Base-by-base conservation (phyloP, 2,329 filamentous ascomycete genomes). In the Ophiocordyceps camponoti-saundersi region DNA sequence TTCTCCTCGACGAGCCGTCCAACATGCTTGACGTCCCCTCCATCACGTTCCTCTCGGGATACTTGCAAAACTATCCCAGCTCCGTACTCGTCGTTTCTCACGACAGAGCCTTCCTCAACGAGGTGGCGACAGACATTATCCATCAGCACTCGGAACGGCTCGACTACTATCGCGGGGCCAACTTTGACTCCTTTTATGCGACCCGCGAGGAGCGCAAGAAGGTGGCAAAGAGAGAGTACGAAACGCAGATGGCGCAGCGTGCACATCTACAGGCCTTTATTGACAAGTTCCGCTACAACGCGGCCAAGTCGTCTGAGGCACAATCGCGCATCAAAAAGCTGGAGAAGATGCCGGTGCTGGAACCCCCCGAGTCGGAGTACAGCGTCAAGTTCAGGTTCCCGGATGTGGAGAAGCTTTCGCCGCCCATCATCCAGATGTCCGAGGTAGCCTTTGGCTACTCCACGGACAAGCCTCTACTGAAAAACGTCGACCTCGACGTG, bases 11-110 rank as follows among this genome's bases (percentile, higher is more conserved):
- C 71, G 92, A 98, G 79, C 92, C 92, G 68, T 96, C 90, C 48
- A 96, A 96, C 80, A 96, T 96, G 90, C 88, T 98, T 86, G 92
- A 96, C 67, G 92, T 98, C 48, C 92, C 92, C n/a, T 96, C 92
- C 22, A 96, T 98, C 60, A 93, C 92, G 48, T 98, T 96, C 77
- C 76, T 98, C 62, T 85, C 90, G 44, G 90, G 89, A 59, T 98
- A 98, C 61, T 82, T 98, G 10, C 89, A 95, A 64, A 73, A 72
- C 44, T 98, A 98, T 61, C 90, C 90, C 39, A 95, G 87, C 65
- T 96, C 92, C 2, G 80, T 98, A 26, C 73, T 98, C 15, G 90
- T 98, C 47, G 92, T 98, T 53, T 95, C 87, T 64, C 92, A 98
- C 84, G 92, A 98, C 77, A 80, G 92, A 74, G 89, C 92, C 1